These are phyloP conservation scores for Setaria italica DNA, from an alignment of 202 grass and related monocot genomes.

Conservation along the genomic window DNA sequence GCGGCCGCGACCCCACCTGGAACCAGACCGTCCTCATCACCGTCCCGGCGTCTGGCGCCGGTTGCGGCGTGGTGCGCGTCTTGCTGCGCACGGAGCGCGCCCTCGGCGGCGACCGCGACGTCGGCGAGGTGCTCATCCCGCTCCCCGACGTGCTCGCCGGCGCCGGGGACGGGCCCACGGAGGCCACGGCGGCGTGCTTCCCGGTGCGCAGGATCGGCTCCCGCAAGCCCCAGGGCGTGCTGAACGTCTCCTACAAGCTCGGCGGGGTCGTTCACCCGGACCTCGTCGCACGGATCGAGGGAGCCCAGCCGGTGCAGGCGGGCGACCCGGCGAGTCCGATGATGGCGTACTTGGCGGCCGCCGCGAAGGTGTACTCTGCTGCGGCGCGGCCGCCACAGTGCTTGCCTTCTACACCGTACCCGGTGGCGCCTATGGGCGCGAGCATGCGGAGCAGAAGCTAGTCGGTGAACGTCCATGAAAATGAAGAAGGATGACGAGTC, in stretches of 20 bases:
- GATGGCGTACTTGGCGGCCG: slow-evolving; percentile 54
- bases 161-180: slow-evolving; percentile 49
- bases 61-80: slow-evolving; percentile 51
- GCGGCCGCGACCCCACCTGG: slow-evolving; percentile 69
- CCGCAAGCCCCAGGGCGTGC: slow-evolving; percentile 59
- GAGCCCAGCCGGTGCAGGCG: not conserved
- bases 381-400: slow-evolving; percentile 30
- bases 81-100: slow-evolving; percentile 66
- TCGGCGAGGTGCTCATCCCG: slow-evolving; percentile 74
- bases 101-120: slow-evolving; percentile 67
- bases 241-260: slow-evolving; percentile 81
- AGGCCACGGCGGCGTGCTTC: slow-evolving; percentile 48
- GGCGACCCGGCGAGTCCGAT: not conserved
- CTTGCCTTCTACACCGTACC: slow-evolving; percentile 23
- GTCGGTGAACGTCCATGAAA: not conserved
- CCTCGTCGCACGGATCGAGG: not conserved
- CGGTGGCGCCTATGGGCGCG: not conserved
- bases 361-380: slow-evolving; percentile 42
- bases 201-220: slow-evolving; percentile 60
- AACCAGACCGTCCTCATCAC: slow-evolving; percentile 57
- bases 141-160: slow-evolving; percentile 55
- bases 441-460: not conserved
- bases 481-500: not conserved
- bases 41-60: slow-evolving; percentile 48
- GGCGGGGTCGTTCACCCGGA: slow-evolving; percentile 32